Evolutionary conservation across 1,284 basidiomycete species (phyloP), one percentile per base, ranked within the genome.

Genomic region (Pseudozyma sp.): DNA sequence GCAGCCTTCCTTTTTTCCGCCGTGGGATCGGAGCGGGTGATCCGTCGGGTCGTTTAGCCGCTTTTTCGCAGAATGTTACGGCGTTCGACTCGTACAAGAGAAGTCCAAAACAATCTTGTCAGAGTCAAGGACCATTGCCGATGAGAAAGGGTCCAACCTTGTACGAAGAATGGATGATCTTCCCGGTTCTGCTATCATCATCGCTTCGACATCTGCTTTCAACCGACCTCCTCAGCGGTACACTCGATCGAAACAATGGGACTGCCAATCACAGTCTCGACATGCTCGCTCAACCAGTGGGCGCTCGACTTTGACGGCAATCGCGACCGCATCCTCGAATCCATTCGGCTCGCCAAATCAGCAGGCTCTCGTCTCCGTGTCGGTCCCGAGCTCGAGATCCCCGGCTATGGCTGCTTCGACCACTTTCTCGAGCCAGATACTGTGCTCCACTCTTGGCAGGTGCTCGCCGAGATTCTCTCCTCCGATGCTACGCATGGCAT

Each of bases 321-420:
- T 57, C 89, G 91, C 77, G 91, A 95, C 70, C 90, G 97, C 19
- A 99, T 99, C 69, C 85, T 98, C 44, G 87, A 89, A 54, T 97
- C 94, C 70, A 98, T 99, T 73, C 86, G 87, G 7, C 89, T 94
- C 49, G 94, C 97, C 5, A 98, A 96, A 85, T 87, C 89, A 51
- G 88, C 90, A 53, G 94, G 94, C n/a, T 94, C 95, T 7, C 92
- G 90, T 4, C 86, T 99, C 33, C 88, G 97, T 80, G 95, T 99
- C n/a, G 97, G 97, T 1, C 97, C 97, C 17, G 96, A 98, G 85
- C 88, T 99, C n/a, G 97, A 99, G 86, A 94, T 99, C 74, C 92
- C 95, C 92, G 94, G 63, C 33, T 75, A 70, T 43, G 70, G 62
- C 35, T 72, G 69, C 35, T 83, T 83, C 53, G 82, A 84, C 62